These are phyloP conservation scores for Pelargonium cotyledonis DNA, from an alignment of 441 rosid genomes.

Conservation along the genomic window DNA sequence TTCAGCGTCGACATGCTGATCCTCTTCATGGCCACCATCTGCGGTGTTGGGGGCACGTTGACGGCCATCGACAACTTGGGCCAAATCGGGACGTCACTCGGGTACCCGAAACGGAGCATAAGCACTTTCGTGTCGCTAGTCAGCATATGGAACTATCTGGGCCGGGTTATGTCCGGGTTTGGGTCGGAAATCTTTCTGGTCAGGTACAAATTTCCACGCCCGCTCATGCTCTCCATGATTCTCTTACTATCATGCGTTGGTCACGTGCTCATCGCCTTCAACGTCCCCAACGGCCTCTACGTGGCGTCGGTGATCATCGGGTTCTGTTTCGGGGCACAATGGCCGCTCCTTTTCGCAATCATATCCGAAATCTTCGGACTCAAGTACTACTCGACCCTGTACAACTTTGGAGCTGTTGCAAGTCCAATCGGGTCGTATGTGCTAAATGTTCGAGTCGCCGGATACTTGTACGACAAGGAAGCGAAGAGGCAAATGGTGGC, in stretches of 20 bases:
- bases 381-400: slow-evolving; percentile 76
- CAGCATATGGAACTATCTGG: slow-evolving; percentile 87
- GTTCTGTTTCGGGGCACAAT: slow-evolving; percentile 72
- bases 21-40: slow-evolving; percentile 39
- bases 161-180: slow-evolving; percentile 71
- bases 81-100: slow-evolving; percentile 80
- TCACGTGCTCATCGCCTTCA: slow-evolving; percentile 67
- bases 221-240: slow-evolving; percentile 61
- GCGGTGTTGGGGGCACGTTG: slow-evolving; percentile 65
- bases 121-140: slow-evolving; percentile 71
- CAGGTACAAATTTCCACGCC: slow-evolving; percentile 55
- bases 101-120: slow-evolving; percentile 54
- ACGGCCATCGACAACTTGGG: slow-evolving; percentile 83
- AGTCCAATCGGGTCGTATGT: slow-evolving; percentile 76
- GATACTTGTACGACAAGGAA: slow-evolving; percentile 55
- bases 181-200: slow-evolving; percentile 57
- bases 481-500: slow-evolving; percentile 47
- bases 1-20: slow-evolving; percentile 62
- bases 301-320: slow-evolving; percentile 69
- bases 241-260: slow-evolving; percentile 55
- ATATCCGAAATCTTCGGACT: slow-evolving; percentile 85
- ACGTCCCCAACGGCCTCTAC: slow-evolving; percentile 57
- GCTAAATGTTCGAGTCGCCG: slow-evolving; percentile 63
- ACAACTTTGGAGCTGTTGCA: slow-evolving; percentile 79
- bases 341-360: slow-evolving; percentile 63